Conservation (phyloP, 176 grass and related monocot species). For the Sorghum bicolor region Sorghum_bicolor_NCBIv3 NC_012870.2:22477501-22478000, state of each 20-base stretch:
- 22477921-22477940: background rate
- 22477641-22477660: conserved; percentile 1
- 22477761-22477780: background rate
- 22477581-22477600: background rate
- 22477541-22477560: background rate
- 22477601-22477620: conserved; percentile 12
- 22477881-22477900: background rate
- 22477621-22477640: conserved; percentile 12
- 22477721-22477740: background rate
- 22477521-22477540: background rate
- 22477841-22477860: background rate
- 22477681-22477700: background rate
- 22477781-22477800: background rate
- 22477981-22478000: background rate
- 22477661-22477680: background rate
- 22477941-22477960: background rate
- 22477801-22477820: background rate
- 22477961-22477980: conserved; percentile 1
- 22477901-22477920: background rate
- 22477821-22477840: background rate
- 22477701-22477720: background rate
- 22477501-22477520: background rate
- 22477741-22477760: background rate
- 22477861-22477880: background rate
- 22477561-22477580: conserved; percentile 1